A percentile compares a stretch with the other conserved stretches of the same genome.
These are phyloP conservation scores for Eucalyptus victrix DNA, from an alignment of 345 rosid genomes.

Conservation along the genomic window DNA sequence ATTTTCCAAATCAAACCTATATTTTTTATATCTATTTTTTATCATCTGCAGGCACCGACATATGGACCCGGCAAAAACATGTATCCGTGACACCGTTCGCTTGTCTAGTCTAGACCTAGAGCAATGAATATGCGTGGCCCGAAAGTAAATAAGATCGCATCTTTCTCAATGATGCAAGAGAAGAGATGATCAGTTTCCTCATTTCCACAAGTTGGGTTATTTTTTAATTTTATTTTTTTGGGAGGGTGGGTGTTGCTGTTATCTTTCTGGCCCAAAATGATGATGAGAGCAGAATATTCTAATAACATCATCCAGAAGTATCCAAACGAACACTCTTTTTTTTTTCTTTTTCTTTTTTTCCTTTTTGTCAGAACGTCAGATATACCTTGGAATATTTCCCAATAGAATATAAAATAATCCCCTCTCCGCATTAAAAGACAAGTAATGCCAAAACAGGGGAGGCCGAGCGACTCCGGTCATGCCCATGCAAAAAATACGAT, in stretches of 20 bases:
- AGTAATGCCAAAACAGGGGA: not conserved
- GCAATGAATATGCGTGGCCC: not conserved
- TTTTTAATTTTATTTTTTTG: not conserved
- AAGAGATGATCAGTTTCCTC: not conserved
- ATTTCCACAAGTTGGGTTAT: not conserved
- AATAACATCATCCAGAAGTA: not conserved
- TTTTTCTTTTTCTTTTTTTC: accelerated
- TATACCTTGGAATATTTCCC: not conserved
- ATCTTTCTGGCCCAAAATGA: not conserved
- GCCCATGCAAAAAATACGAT: not conserved
- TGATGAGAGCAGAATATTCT: not conserved
- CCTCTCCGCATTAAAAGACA: not conserved
- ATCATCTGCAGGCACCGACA: not conserved
- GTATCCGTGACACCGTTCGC: not conserved
- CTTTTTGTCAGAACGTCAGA: not conserved
- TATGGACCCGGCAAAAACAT: not conserved
- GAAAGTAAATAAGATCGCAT: not conserved
- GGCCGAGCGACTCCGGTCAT: not conserved
- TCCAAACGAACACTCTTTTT: not conserved
- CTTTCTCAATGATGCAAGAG: not conserved
- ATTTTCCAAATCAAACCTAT: not conserved
- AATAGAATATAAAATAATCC: not conserved
- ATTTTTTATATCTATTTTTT: not conserved
- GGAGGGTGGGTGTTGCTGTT: not conserved
- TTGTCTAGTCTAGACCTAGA: not conserved